Conservation (phyloP, 2,329 filamentous ascomycete genomes). For the Chrysoporthe deuterocubensis region DNA sequence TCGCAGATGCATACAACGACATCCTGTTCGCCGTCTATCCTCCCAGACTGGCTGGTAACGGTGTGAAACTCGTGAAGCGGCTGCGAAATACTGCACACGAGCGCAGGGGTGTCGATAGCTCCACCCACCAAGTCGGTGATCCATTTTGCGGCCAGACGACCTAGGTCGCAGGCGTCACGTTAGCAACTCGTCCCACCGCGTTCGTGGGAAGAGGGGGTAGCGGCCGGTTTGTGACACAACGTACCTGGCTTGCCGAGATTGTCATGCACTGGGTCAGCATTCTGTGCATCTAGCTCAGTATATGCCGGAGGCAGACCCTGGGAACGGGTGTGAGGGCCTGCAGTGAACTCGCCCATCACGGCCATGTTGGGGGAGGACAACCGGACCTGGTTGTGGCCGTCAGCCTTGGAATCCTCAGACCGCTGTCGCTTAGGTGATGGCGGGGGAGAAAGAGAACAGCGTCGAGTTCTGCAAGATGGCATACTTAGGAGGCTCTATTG, state of each 20-base stretch:
- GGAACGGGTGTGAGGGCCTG: slow-evolving; percentile 23
- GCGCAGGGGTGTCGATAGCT: not conserved
- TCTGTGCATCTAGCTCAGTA: slow-evolving; percentile 11
- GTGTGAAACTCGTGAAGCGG: slow-evolving; percentile 17
- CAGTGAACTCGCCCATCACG: slow-evolving; percentile 18
- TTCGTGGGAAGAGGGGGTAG: not conserved
- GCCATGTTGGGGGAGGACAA: slow-evolving; percentile 3
- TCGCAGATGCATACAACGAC: slow-evolving; percentile 26
- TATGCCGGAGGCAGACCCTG: slow-evolving; percentile 25
- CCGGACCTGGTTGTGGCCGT: not conserved
- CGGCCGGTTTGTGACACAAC: not conserved
- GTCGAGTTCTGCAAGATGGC: not conserved
- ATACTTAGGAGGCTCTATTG: slow-evolving; percentile 5
- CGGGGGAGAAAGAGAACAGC: slow-evolving; percentile 7
- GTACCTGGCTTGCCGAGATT: slow-evolving; percentile 19
- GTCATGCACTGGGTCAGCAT: slow-evolving; percentile 13
- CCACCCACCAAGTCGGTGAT: slow-evolving; percentile 23
- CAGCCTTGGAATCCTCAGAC: slow-evolving; percentile 1
- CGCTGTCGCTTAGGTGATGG: slow-evolving; percentile 13
- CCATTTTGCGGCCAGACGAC: slow-evolving; percentile 27
- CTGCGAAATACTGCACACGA: slow-evolving; percentile 6
- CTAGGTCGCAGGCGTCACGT: not conserved
- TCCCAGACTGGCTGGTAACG: slow-evolving; percentile 17
- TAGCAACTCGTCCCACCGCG: not conserved
- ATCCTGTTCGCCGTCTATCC: not conserved